Percentiles rank a stretch among this genome's conserved stretches.
Evolutionary conservation across 2,329 filamentous ascomycete species (phyloP).

Genomic region (Aspergillus bombycis): DNA sequence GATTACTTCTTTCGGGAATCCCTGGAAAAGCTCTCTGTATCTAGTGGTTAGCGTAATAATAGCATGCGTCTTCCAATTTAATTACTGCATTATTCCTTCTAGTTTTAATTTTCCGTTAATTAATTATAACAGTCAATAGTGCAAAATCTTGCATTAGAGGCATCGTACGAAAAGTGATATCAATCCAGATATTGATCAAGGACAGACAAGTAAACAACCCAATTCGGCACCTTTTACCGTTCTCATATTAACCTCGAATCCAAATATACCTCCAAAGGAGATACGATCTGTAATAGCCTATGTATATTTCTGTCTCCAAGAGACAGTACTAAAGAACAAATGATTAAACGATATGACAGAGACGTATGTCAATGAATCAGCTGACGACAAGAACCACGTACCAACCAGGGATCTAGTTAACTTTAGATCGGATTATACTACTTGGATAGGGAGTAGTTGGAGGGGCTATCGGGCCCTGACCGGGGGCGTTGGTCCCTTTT

Average conservation of each 20-base stretch:
- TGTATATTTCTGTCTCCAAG: not conserved
- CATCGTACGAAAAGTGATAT: not conserved
- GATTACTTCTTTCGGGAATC: constrained; percentile 8
- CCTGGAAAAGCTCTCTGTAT: constrained; percentile 13
- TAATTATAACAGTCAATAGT: not conserved
- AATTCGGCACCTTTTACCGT: not conserved
- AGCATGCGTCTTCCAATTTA: not conserved
- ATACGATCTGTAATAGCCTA: not conserved
- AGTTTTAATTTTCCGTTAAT: not conserved
- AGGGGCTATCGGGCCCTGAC: constrained; percentile 18
- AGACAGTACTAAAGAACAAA: not conserved
- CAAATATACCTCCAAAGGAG: not conserved
- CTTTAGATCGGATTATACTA: constrained; percentile 13
- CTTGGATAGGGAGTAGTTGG: constrained; percentile 6
- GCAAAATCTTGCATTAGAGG: not conserved
- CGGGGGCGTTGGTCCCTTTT: constrained; percentile 10
- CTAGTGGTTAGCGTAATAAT: not conserved
- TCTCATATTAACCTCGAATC: not conserved
- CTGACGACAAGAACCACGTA: constrained; percentile 27
- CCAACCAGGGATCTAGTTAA: constrained; percentile 19
- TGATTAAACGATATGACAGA: not conserved
- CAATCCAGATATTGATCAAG: not conserved
- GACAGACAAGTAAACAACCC: not conserved
- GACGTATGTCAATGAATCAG: constrained; percentile 6
- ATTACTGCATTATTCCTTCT: not conserved